Percentiles rank a stretch among this genome's conserved stretches.
Conservation (phyloP, 2,329 filamentous ascomycete genomes). For the Biscogniauxia mediterranea region DNA sequence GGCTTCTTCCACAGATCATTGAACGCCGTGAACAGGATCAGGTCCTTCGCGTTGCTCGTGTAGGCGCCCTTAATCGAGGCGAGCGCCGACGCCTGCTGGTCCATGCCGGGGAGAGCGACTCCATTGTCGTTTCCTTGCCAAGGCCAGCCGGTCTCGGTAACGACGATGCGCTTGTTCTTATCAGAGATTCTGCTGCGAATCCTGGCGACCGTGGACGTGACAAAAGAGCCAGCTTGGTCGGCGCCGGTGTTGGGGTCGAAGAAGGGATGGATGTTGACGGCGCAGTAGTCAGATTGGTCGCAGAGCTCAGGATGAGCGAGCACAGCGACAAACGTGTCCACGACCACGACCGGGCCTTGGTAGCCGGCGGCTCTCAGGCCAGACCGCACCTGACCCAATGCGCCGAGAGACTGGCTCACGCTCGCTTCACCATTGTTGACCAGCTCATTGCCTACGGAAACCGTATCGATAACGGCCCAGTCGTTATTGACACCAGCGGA, state of each 20-base stretch:
- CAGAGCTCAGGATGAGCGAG: conserved; percentile 68
- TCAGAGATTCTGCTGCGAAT: conserved; percentile 43
- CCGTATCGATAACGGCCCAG: conserved; percentile 68
- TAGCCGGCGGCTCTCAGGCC: conserved; percentile 64
- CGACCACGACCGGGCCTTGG: conserved; percentile 70
- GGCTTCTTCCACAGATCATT: conserved; percentile 78
- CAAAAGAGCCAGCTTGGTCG: conserved; percentile 64
- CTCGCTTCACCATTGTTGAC: conserved; percentile 63
- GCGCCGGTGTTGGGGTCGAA: conserved; percentile 67
- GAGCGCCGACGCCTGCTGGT: conserved; percentile 66
- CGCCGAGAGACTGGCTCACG: conserved; percentile 53
- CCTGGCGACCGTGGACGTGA: conserved; percentile 52
- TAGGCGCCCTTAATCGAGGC: conserved; percentile 62
- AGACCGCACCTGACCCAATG: conserved; percentile 55
- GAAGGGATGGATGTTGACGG: conserved; percentile 81
- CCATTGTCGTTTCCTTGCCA: conserved; percentile 65
- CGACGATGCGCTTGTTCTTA: conserved; percentile 59
- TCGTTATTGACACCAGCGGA: conserved; percentile 57
- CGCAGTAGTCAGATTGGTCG: conserved; percentile 71
- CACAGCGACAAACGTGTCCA: conserved; percentile 75
- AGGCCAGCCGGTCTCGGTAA: conserved; percentile 87
- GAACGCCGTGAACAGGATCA: conserved; percentile 77
- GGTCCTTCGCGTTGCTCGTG: conserved; percentile 42
- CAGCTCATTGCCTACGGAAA: conserved; percentile 79
- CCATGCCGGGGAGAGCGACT: conserved; percentile 63